These are phyloP conservation scores for Pterocarpus santalinus DNA, from an alignment of 306 rosid genomes.

Conservation along the genomic window DNA sequence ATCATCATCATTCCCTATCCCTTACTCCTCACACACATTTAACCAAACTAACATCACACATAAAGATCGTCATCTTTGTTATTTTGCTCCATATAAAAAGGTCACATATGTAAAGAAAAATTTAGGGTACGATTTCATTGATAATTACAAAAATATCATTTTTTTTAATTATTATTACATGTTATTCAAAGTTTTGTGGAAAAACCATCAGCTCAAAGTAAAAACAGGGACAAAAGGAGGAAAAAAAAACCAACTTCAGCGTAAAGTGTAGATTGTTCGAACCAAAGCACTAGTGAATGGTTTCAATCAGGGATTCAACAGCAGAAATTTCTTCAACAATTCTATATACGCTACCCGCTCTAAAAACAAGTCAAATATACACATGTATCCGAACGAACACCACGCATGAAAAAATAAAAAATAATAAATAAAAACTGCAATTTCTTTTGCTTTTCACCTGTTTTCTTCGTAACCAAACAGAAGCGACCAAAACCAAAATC, in stretches of 20 bases:
- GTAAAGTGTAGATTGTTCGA: background rate
- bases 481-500: background rate
- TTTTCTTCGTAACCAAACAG: constrained; percentile 30
- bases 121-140: background rate
- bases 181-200: too few species aligned
- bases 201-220: background rate
- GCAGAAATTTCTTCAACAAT: background rate
- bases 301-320: background rate
- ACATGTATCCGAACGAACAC: background rate
- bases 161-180: too few species aligned
- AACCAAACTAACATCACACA: constrained; percentile 18
- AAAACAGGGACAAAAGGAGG: too few species aligned
- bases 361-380: too few species aligned
- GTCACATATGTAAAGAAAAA: background rate
- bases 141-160: background rate
- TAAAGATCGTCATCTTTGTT: background rate
- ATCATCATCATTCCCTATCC: too few species aligned
- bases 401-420: background rate
- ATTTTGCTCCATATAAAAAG: background rate
- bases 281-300: background rate
- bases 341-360: background rate
- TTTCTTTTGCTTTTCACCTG: background rate
- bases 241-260: background rate
- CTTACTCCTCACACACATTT: background rate
- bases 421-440: background rate